Percentiles rank a stretch among this genome's conserved stretches.
Conservation (phyloP, 148 eudicot genomes). For the Rhododendron vialii region DNA sequence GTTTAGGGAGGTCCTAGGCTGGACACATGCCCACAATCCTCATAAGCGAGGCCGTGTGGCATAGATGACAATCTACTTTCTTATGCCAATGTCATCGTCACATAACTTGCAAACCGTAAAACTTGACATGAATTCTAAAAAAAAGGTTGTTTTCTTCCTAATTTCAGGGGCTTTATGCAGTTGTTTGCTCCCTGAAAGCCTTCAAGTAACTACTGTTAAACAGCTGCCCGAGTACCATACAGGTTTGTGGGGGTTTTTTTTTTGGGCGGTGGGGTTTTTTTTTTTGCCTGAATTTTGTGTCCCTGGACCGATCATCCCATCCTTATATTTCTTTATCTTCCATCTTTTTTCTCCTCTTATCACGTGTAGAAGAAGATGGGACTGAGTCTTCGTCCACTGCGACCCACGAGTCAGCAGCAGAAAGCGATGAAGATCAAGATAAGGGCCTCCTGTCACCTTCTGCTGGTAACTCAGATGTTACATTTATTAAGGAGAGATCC, state of each 20-base stretch:
- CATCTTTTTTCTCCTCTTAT: neutral
- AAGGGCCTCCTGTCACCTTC: conserved; percentile 39
- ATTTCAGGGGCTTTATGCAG: conserved; percentile 72
- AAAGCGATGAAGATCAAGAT: conserved; percentile 47
- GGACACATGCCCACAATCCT: neutral
- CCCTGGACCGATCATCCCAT: neutral
- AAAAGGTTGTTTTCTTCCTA: neutral
- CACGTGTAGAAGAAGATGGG: conserved; percentile 39
- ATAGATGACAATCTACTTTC: neutral
- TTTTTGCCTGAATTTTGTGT: neutral
- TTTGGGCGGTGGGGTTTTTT: too few relatives aligned
- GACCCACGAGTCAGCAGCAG: conserved; percentile 29
- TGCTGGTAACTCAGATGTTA: conserved; percentile 35
- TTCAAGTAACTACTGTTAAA: conserved; percentile 70
- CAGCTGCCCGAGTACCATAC: conserved; percentile 70
- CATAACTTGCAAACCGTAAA: neutral
- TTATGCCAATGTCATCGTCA: neutral
- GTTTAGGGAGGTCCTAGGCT: neutral
- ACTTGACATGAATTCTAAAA: neutral
- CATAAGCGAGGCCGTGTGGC: neutral
- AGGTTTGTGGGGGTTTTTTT: conserved; percentile 29
- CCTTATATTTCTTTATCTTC: neutral
- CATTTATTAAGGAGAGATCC: conserved; percentile 61
- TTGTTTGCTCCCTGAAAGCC: conserved; percentile 87
- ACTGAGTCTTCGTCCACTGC: conserved; percentile 40